phyloP scores from a whole-genome alignment of 208 protist species.

The Trichomonas vaginalis region DNA sequence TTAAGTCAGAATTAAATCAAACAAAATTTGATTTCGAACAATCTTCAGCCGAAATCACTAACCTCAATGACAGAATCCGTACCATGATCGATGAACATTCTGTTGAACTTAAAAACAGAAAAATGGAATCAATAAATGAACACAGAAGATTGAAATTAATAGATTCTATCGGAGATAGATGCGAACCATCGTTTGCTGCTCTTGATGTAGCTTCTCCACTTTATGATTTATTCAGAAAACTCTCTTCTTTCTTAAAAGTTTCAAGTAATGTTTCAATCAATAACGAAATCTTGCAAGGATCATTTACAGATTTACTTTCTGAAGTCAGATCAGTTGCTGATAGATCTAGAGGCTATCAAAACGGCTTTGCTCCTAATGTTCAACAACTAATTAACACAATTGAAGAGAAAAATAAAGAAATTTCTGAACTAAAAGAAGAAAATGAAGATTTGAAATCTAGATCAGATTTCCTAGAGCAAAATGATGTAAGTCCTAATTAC shows the following conservation, averaged over 20 bases:
- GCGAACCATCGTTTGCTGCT: neutral
- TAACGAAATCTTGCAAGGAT: neutral
- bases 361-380: neutral
- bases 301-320: neutral
- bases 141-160: neutral
- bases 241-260: neutral
- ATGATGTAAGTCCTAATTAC: neutral
- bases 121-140: neutral
- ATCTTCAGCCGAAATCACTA: neutral
- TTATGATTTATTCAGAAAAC: neutral
- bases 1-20: neutral
- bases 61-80: neutral
- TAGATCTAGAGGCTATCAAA: neutral
- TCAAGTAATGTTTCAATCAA: neutral
- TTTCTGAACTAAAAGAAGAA: neutral
- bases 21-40: neutral
- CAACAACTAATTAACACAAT: neutral
- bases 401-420: neutral
- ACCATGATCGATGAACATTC: neutral
- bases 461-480: neutral
- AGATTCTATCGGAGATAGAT: neutral
- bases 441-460: neutral
- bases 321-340: neutral
- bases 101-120: neutral
- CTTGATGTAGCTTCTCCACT: neutral